These are phyloP conservation scores for Botryotinia narcissicola DNA, from an alignment of 2,329 filamentous ascomycete species.

Conservation along the genomic window DNA sequence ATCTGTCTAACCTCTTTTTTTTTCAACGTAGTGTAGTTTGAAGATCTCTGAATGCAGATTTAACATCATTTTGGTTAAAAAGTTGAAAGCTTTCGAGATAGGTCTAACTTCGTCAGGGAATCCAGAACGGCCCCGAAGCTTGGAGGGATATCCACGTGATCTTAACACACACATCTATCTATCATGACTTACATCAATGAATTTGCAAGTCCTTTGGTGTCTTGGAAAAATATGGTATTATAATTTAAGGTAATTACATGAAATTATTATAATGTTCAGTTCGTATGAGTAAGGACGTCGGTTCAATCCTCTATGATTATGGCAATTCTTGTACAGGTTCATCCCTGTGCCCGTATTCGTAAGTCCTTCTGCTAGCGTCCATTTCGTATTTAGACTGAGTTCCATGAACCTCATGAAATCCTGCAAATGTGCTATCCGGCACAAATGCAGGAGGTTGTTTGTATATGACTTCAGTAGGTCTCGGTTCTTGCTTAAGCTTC, in stretches of 20 bases:
- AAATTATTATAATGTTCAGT: not conserved
- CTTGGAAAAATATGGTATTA: not conserved
- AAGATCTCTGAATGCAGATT: not conserved
- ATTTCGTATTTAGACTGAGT: conserved; percentile 2
- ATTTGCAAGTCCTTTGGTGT: not conserved
- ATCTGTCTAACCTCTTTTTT: not conserved
- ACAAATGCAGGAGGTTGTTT: not conserved
- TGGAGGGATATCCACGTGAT: not conserved
- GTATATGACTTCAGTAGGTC: not conserved
- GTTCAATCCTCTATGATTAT: not conserved
- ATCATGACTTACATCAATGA: not conserved
- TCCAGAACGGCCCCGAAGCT: not conserved
- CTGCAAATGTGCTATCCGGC: conserved; percentile 7
- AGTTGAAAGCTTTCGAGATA: not conserved
- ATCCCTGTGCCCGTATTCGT: conserved; percentile 3
- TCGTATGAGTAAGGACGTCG: not conserved
- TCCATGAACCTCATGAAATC: not conserved
- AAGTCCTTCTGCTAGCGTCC: not conserved
- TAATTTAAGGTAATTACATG: not conserved
- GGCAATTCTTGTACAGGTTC: not conserved
- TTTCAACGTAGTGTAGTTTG: not conserved
- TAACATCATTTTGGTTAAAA: not conserved
- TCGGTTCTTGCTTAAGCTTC: not conserved
- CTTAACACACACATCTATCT: not conserved
- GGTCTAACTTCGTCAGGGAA: not conserved